Evolutionary conservation across 352 stramenopile species (phyloP).

Genomic region (Thalassiosira ordinaria): DNA sequence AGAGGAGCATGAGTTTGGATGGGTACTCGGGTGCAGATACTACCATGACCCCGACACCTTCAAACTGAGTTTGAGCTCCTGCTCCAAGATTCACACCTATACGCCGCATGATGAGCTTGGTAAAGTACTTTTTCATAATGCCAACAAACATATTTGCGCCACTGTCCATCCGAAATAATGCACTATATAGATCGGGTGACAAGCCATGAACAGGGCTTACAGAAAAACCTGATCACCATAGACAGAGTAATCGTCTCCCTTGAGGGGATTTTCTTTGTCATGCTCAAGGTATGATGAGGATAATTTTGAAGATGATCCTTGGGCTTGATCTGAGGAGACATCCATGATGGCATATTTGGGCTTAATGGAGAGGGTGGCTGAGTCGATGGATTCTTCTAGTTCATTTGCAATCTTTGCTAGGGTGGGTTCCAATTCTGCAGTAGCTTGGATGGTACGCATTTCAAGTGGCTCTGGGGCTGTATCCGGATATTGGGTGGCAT

Average conservation of each 20-base stretch:
- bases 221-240: slow-evolving; percentile 17
- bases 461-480: neutral
- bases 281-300: neutral
- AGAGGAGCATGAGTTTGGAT: slow-evolving; percentile 2
- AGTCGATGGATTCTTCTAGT: neutral
- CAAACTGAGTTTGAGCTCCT: neutral
- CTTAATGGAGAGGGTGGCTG: neutral
- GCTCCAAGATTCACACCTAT: slow-evolving; percentile 5
- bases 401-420: neutral
- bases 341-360: neutral
- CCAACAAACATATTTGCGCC: slow-evolving; percentile 21
- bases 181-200: slow-evolving; percentile 2
- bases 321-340: neutral
- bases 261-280: neutral
- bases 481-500: too few species aligned
- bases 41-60: neutral
- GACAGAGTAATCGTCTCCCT: slow-evolving; percentile 8
- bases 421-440: neutral
- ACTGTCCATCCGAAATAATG: slow-evolving; percentile 18
- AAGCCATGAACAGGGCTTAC: slow-evolving; percentile 25
- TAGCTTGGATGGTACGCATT: neutral
- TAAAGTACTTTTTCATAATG: neutral
- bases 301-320: neutral
- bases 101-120: neutral
- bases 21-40: neutral